Conservation (phyloP, 371 early-diverging fungal species). For the Mortierella sp. region DNA sequence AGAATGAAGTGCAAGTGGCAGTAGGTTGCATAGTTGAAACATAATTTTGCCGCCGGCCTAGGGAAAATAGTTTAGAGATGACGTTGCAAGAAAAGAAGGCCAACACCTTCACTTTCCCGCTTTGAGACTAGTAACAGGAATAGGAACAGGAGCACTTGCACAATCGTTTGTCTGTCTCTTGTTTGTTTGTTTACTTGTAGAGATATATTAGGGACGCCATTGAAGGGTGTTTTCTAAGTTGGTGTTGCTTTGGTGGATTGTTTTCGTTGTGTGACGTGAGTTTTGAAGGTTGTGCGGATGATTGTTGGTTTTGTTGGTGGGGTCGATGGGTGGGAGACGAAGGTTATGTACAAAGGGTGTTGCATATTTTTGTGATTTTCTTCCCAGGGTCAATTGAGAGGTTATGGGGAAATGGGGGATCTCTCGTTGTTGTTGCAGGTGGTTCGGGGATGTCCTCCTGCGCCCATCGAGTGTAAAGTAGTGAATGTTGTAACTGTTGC, state of each 20-base stretch:
- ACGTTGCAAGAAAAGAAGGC: neutral
- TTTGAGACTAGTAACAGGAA: neutral
- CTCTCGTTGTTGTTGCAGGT: neutral
- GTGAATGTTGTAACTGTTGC: neutral
- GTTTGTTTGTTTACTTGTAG: neutral
- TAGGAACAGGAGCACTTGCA: neutral
- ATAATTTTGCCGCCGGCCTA: neutral
- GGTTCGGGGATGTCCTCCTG: neutral
- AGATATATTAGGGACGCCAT: neutral
- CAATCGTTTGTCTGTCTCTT: neutral
- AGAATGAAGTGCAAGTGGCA: neutral
- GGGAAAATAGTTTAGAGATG: neutral
- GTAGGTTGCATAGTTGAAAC: neutral
- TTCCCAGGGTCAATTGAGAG: neutral
- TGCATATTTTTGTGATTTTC: neutral
- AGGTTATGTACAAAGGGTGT: neutral
- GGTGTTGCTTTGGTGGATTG: neutral
- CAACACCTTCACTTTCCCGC: neutral
- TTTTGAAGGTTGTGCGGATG: neutral
- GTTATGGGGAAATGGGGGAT: too few species aligned
- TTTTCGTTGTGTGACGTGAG: neutral
- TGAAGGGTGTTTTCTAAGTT: neutral
- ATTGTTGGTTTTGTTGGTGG: neutral
- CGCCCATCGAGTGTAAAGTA: neutral
- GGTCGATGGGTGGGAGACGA: neutral